Evolutionary conservation across 2,329 filamentous ascomycete genomes (phyloP).

Genomic region (Pseudogymnoascus sp.): DNA sequence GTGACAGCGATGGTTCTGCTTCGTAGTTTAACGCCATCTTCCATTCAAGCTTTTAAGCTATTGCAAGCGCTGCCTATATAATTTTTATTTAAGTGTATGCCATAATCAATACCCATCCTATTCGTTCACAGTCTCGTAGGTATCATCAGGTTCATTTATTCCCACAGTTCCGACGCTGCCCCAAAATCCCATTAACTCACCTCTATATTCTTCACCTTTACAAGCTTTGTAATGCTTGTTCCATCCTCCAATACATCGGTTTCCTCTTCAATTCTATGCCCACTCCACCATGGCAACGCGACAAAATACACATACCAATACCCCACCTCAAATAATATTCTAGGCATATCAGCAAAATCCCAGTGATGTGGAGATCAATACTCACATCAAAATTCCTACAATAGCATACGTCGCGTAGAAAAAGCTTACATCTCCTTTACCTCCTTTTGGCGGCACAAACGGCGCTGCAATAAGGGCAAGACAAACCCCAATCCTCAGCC

Average conservation of each 20-base stretch:
- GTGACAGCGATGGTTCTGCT: not conserved
- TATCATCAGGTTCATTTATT: not conserved
- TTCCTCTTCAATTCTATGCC: constrained; percentile 55
- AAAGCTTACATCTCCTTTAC: constrained; percentile 35
- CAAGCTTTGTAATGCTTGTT: constrained; percentile 53
- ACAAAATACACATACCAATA: constrained; percentile 65
- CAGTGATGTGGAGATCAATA: constrained; percentile 13
- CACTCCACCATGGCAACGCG: constrained; percentile 47
- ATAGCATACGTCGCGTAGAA: constrained; percentile 48
- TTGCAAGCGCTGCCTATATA: not conserved
- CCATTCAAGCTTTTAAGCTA: not conserved
- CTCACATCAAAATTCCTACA: constrained; percentile 45
- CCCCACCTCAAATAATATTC: constrained; percentile 46
- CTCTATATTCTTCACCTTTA: constrained; percentile 25
- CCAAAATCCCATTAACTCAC: not conserved
- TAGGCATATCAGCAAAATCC: constrained; percentile 26
- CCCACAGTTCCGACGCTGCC: not conserved
- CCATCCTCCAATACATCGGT: constrained; percentile 54
- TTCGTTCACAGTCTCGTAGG: not conserved
- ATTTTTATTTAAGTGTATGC: not conserved
- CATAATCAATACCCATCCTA: not conserved
- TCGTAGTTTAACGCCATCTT: not conserved
- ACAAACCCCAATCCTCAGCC: constrained; percentile 23
- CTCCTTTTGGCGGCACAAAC: constrained; percentile 31
- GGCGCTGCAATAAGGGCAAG: constrained; percentile 28